Evolutionary conservation across 2,329 filamentous ascomycete species (phyloP).

Genomic region (Penicillium crustosum): DNA sequence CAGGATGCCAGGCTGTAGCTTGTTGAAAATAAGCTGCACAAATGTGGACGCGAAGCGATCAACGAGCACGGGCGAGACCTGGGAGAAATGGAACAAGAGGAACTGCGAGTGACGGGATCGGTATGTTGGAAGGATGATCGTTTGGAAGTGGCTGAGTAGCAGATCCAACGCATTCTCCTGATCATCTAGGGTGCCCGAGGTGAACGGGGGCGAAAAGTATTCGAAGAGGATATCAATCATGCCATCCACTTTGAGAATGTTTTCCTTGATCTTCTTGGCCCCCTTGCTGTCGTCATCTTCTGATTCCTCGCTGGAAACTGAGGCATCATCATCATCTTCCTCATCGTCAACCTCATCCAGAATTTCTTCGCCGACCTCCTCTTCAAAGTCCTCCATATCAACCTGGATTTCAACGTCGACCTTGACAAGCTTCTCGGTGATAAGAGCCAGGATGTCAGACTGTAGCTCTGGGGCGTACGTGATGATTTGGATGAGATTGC

Average conservation of each 20-base stretch:
- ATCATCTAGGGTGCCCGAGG: slow-evolving; percentile 64
- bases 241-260: slow-evolving; percentile 86
- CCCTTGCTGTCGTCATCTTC: slow-evolving; percentile 48
- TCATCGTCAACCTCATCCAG: slow-evolving; percentile 56
- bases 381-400: slow-evolving; percentile 88
- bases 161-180: slow-evolving; percentile 74
- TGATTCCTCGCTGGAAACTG: slow-evolving; percentile 62
- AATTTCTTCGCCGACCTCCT: slow-evolving; percentile 72
- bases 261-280: slow-evolving; percentile 71
- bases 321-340: slow-evolving; percentile 68
- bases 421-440: slow-evolving; percentile 84
- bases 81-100: slow-evolving; percentile 91
- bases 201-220: slow-evolving; percentile 74
- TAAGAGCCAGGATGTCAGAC: slow-evolving; percentile 76
- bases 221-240: slow-evolving; percentile 86
- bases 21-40: slow-evolving; percentile 70
- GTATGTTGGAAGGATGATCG: slow-evolving; percentile 84
- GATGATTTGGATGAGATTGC: slow-evolving; percentile 76
- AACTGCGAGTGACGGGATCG: slow-evolving; percentile 94
- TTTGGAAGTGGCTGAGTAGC: slow-evolving; percentile 80
- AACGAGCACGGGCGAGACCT: slow-evolving; percentile 73
- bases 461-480: slow-evolving; percentile 76
- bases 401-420: slow-evolving; percentile 95
- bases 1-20: slow-evolving; percentile 65
- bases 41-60: slow-evolving; percentile 81